Percentiles rank a stretch among this genome's conserved stretches.
phyloP scores from a whole-genome alignment of 1,139 yeast species.

The Debaryomyces fabryi region DNA sequence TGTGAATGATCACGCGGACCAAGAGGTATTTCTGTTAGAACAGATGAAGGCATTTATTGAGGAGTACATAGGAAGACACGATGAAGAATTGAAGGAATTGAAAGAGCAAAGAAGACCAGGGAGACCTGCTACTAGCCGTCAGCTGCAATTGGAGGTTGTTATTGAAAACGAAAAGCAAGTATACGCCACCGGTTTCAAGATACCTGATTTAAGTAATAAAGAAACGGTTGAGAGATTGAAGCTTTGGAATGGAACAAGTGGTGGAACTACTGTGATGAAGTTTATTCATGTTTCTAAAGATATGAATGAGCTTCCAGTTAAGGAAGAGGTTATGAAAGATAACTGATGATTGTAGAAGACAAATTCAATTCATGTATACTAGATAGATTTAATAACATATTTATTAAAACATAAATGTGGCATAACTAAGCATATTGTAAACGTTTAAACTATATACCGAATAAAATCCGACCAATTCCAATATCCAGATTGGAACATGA shows the following conservation, averaged over 20 bases:
- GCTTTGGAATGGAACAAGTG: slow-evolving; percentile 80
- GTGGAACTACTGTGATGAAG: slow-evolving; percentile 71
- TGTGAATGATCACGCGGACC: slow-evolving; percentile 47
- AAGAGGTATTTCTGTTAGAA: slow-evolving; percentile 48
- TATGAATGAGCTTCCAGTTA: slow-evolving; percentile 31
- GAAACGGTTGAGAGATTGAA: slow-evolving; percentile 61
- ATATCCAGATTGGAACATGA: background rate
- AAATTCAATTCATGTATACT: slow-evolving; percentile 4
- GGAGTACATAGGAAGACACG: slow-evolving; percentile 67
- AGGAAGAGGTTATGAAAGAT: slow-evolving; percentile 28
- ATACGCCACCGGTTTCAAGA: slow-evolving; percentile 67
- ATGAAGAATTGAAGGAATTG: slow-evolving; percentile 66
- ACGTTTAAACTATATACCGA: background rate
- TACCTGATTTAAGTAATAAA: slow-evolving; percentile 71
- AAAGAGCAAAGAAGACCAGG: slow-evolving; percentile 73
- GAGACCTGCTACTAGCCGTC: slow-evolving; percentile 79
- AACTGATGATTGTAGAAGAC: background rate
- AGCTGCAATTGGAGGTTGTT: slow-evolving; percentile 64
- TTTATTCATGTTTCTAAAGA: slow-evolving; percentile 39
- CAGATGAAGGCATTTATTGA: slow-evolving; percentile 66
- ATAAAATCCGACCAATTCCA: background rate
- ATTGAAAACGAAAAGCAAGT: slow-evolving; percentile 61
- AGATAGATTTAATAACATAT: slow-evolving; percentile 1
- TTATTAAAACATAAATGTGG: background rate
- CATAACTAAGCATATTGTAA: background rate